Percentiles rank a stretch among this genome's conserved stretches.
Conservation (phyloP, 352 stramenopile genomes). For the Peronospora belbahrii region DNA sequence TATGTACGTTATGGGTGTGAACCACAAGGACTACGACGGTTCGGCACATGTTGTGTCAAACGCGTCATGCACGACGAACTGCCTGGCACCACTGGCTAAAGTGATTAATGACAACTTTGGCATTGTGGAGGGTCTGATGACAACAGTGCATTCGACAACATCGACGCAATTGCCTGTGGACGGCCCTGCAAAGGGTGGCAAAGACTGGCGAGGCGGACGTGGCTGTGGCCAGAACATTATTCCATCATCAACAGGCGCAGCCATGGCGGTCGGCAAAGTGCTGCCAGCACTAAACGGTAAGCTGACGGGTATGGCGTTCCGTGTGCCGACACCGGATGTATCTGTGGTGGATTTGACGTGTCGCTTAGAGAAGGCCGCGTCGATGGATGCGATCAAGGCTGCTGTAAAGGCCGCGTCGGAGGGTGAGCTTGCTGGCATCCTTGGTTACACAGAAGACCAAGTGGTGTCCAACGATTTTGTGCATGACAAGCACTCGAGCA, state of each 20-base stretch:
- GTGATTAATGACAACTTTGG: constrained; percentile 98
- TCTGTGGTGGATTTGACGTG: constrained; percentile 87
- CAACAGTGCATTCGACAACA: constrained; percentile 97
- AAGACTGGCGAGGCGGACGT: constrained; percentile 97
- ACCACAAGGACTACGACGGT: constrained; percentile 90
- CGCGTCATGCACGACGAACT: constrained; percentile 99
- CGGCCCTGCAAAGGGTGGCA: constrained; percentile 87
- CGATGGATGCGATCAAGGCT: constrained; percentile 97
- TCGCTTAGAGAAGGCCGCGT: constrained; percentile 80
- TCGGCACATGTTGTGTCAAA: constrained; percentile 75
- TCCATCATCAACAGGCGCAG: constrained; percentile 92
- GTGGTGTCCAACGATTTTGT: constrained; percentile 98
- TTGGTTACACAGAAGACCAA: constrained; percentile 96
- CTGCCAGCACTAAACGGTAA: constrained; percentile 91
- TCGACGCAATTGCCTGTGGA: constrained; percentile 96
- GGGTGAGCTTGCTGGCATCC: constrained; percentile 90
- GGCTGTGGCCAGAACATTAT: constrained; percentile 98
- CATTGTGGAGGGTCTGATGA: constrained; percentile 97
- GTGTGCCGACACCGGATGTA: constrained; percentile 84
- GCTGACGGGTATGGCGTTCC: constrained; percentile 89
- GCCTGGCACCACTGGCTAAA: constrained; percentile 95
- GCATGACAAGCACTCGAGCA: constrained; percentile 71
- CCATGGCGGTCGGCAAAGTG: constrained; percentile 64
- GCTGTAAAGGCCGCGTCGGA: constrained; percentile 92
- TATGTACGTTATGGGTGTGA: constrained; percentile 98